Evolutionary conservation across 352 stramenopile genomes (phyloP).

Genomic region (Thalassiosira delicatula): DNA sequence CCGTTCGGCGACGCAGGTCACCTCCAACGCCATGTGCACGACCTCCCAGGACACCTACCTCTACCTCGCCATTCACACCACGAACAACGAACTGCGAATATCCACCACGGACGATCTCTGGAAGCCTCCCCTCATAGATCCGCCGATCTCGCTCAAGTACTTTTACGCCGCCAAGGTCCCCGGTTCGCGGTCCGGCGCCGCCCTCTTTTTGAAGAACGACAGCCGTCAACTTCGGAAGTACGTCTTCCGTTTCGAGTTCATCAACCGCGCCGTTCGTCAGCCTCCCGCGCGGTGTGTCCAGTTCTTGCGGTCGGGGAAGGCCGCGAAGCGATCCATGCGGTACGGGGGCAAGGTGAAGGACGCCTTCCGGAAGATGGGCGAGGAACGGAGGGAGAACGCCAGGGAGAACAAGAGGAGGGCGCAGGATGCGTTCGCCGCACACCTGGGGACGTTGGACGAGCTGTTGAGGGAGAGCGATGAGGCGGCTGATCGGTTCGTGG

Average conservation of each 20-base stretch:
- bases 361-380: conserved; percentile 10
- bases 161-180: conserved; percentile 51
- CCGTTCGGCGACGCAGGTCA: conserved; percentile 36
- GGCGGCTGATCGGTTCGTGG: conserved; percentile 42
- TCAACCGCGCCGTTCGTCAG: conserved; percentile 35
- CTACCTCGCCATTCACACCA: conserved; percentile 28
- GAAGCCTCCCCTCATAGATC: conserved; percentile 45
- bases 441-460: conserved; percentile 49
- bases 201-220: conserved; percentile 53
- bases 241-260: conserved; percentile 56
- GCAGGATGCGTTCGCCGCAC: conserved; percentile 35
- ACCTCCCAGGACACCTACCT: conserved; percentile 45
- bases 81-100: conserved; percentile 36
- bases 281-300: conserved; percentile 36
- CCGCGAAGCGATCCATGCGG: conserved; percentile 44
- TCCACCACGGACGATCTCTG: background rate
- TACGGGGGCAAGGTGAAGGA: conserved; percentile 31
- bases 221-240: conserved; percentile 42
- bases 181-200: conserved; percentile 35
- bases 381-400: conserved; percentile 29
- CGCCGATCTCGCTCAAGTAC: conserved; percentile 45
- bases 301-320: conserved; percentile 41
- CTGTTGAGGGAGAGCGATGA: conserved; percentile 47
- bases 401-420: conserved; percentile 26
- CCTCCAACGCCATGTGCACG: conserved; percentile 4